These are phyloP conservation scores for Cladosporium velox DNA, from an alignment of 2,329 filamentous ascomycete species.

Conservation along the genomic window DNA sequence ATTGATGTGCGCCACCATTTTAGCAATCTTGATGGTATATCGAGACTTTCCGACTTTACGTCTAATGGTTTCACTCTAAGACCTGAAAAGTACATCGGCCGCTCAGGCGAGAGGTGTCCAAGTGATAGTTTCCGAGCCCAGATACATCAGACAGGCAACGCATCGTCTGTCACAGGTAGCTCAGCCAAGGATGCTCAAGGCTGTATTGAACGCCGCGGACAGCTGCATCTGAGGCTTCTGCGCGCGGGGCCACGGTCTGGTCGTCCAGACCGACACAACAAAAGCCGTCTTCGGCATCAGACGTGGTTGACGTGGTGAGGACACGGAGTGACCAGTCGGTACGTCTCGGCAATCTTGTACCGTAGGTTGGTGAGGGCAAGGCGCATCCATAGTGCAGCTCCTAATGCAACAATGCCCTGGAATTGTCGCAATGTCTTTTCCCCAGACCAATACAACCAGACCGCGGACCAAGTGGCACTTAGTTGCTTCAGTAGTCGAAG, in stretches of 20 bases:
- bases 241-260: not conserved
- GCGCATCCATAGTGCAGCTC: not conserved
- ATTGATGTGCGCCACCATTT: not conserved
- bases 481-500: not conserved
- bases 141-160: not conserved
- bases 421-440: not conserved
- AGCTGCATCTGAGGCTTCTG: not conserved
- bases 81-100: not conserved
- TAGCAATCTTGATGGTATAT: not conserved
- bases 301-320: not conserved
- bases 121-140: not conserved
- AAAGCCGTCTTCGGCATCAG: not conserved
- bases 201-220: slow-evolving; percentile 11
- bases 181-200: not conserved
- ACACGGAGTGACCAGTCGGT: not conserved
- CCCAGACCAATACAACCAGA: not conserved
- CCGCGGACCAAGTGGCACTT: not conserved
- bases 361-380: not conserved
- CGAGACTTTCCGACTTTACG: not conserved
- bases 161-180: not conserved
- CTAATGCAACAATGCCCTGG: slow-evolving; percentile 2
- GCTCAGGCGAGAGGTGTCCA: not conserved
- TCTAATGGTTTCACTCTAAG: not conserved
- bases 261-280: not conserved
- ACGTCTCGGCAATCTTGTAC: slow-evolving; percentile 8